These are phyloP conservation scores for Acmispon strigosus DNA, from an alignment of 306 rosid species.

Conservation along the genomic window DNA sequence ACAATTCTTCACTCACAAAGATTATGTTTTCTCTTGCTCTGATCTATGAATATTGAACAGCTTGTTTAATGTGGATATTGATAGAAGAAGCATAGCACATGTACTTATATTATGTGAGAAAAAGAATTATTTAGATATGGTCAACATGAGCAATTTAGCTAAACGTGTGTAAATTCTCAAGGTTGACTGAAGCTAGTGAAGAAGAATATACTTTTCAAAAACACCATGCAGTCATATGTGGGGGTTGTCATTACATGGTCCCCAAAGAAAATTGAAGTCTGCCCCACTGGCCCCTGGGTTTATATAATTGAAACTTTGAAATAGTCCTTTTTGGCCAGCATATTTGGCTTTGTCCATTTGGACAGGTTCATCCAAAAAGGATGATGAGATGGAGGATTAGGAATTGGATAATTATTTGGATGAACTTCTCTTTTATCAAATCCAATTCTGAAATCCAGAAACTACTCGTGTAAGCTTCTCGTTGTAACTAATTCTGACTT, in stretches of 20 bases:
- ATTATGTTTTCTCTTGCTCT: neutral
- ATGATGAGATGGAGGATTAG: neutral
- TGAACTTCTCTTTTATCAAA: too few relatives aligned
- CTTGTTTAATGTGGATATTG: neutral
- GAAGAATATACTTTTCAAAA: neutral
- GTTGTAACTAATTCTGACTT: too few relatives aligned
- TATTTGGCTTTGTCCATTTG: slow-evolving; percentile 16
- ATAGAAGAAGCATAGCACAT: neutral
- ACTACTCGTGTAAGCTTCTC: too few relatives aligned
- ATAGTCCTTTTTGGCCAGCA: slow-evolving; percentile 8
- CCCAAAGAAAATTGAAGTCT: neutral
- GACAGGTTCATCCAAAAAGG: neutral
- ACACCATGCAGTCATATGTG: neutral
- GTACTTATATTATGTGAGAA: neutral
- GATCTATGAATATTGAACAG: neutral
- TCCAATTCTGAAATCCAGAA: too few relatives aligned
- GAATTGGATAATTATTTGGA: too few relatives aligned
- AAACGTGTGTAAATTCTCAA: neutral
- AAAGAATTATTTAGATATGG: neutral
- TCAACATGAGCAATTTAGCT: neutral
- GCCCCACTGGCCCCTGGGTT: neutral
- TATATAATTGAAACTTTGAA: neutral
- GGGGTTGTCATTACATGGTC: neutral
- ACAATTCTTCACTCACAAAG: neutral
- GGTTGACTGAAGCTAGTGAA: slow-evolving; percentile 18